phyloP scores from a whole-genome alignment of 2,329 filamentous ascomycete genomes.

The Curvularia sp. region DNA sequence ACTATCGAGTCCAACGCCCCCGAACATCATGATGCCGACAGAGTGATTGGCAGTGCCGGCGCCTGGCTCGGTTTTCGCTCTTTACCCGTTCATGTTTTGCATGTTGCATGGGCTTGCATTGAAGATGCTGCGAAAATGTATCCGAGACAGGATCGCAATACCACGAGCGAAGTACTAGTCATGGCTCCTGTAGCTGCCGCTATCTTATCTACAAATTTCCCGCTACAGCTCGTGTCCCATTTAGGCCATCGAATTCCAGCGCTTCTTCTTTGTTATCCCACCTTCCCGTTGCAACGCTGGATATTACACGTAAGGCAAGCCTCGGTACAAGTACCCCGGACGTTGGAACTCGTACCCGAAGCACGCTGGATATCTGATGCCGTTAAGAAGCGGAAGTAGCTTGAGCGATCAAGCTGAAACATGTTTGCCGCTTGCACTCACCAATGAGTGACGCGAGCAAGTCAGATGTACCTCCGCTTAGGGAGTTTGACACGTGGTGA shows the following conservation, averaged over 20 bases:
- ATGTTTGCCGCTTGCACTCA: slow-evolving; percentile 43
- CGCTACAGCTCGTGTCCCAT: slow-evolving; percentile 1
- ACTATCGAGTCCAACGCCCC: slow-evolving; percentile 21
- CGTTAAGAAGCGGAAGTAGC: slow-evolving; percentile 11
- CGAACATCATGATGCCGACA: slow-evolving; percentile 19
- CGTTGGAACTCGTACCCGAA: background rate
- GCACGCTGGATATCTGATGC: slow-evolving; percentile 6
- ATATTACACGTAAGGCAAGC: background rate
- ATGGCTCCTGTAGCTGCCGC: slow-evolving; percentile 5
- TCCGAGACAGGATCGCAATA: background rate
- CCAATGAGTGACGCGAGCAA: slow-evolving; percentile 30
- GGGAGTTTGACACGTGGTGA: slow-evolving; percentile 44
- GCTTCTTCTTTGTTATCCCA: slow-evolving; percentile 1
- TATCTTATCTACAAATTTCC: slow-evolving; percentile 12
- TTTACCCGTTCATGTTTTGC: slow-evolving; percentile 21
- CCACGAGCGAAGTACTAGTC: background rate
- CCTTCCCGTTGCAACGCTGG: slow-evolving; percentile 9
- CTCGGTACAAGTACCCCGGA: slow-evolving; percentile 3
- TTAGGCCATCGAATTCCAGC: slow-evolving; percentile 3
- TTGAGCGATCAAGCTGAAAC: slow-evolving; percentile 32
- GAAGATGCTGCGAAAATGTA: slow-evolving; percentile 1
- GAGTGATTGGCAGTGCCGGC: slow-evolving; percentile 18
- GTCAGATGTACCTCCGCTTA: slow-evolving; percentile 38
- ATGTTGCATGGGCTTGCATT: slow-evolving; percentile 7
- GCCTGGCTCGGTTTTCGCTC: slow-evolving; percentile 21